Percentiles rank a stretch among this genome's conserved stretches.
These are phyloP conservation scores for Esteya vermicola DNA, from an alignment of 2,329 filamentous ascomycete genomes.

Conservation along the genomic window DNA sequence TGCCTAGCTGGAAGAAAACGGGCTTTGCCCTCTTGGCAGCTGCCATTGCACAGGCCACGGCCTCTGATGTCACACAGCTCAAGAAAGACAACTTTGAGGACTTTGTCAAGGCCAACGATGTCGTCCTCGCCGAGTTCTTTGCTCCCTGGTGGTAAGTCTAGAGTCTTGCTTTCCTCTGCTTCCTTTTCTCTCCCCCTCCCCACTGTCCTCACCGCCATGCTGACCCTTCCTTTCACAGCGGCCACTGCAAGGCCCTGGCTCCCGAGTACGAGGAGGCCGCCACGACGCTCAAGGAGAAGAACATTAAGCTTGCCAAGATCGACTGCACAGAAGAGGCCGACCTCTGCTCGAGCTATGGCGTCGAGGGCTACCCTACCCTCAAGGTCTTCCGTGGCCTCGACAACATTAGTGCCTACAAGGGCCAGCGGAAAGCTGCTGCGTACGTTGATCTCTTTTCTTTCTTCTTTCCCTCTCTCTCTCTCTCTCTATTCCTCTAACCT, in stretches of 20 bases:
- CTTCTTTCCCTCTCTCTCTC: neutral
- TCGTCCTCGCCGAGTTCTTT: slow-evolving; percentile 75
- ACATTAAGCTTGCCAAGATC: slow-evolving; percentile 72
- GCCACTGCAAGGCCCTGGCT: slow-evolving; percentile 96
- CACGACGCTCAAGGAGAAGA: slow-evolving; percentile 73
- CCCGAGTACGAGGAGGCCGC: slow-evolving; percentile 84
- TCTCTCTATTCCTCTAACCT: neutral
- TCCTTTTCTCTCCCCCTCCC: neutral
- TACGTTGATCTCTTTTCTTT: slow-evolving; percentile 24
- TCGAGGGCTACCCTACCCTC: slow-evolving; percentile 96
- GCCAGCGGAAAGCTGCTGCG: slow-evolving; percentile 75
- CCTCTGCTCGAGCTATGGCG: slow-evolving; percentile 77
- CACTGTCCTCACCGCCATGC: neutral
- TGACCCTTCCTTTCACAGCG: slow-evolving; percentile 40
- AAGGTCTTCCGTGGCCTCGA: slow-evolving; percentile 95
- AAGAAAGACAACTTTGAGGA: slow-evolving; percentile 76
- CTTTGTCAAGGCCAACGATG: slow-evolving; percentile 72
- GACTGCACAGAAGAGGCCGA: slow-evolving; percentile 93
- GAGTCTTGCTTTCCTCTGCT: neutral
- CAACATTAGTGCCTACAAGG: slow-evolving; percentile 68
- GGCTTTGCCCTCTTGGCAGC: slow-evolving; percentile 40
- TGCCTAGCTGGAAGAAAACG: slow-evolving; percentile 33
- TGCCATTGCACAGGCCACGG: slow-evolving; percentile 42
- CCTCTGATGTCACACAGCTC: slow-evolving; percentile 72
- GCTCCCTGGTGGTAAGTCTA: slow-evolving; percentile 36